Percentiles rank a stretch among this genome's conserved stretches.
These are phyloP conservation scores for Xanthoceras sorbifolium DNA, from an alignment of 345 rosid species.

Conservation along the genomic window DNA sequence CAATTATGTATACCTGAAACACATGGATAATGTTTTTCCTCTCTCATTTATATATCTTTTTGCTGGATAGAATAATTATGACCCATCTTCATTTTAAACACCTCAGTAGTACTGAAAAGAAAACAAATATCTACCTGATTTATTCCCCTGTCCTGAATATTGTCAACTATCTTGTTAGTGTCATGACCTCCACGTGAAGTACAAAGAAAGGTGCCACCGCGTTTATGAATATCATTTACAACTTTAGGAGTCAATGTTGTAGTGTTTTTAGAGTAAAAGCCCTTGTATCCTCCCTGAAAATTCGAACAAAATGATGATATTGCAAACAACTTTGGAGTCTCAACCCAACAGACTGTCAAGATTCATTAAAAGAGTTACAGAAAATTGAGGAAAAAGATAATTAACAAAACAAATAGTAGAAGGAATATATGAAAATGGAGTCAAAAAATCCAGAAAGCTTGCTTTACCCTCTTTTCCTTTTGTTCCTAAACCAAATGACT, in stretches of 20 bases:
- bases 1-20: constrained; percentile 84
- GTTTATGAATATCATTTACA: constrained; percentile 87
- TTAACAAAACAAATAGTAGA: not conserved
- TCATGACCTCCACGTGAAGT: constrained; percentile 96
- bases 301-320: constrained; percentile 14
- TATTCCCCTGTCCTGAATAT: constrained; percentile 85
- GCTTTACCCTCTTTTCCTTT: constrained; percentile 4
- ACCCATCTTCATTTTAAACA: constrained; percentile 7
- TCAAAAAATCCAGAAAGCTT: constrained; percentile 3
- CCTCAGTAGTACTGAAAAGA: constrained; percentile 10
- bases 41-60: not conserved
- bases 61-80: not conserved
- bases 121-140: constrained; percentile 61
- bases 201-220: constrained; percentile 83
- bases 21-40: constrained; percentile 2
- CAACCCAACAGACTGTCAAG: constrained; percentile 6
- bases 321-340: not conserved
- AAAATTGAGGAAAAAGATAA: not conserved
- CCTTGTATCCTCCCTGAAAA: constrained; percentile 80
- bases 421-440: not conserved
- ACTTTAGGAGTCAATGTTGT: constrained; percentile 70
- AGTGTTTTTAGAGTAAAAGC: constrained; percentile 82
- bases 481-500: not conserved
- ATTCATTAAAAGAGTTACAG: not conserved
- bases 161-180: constrained; percentile 88